Conservation (phyloP, 176 grass and related monocot species). For the Aechmea fasciata region DNA sequence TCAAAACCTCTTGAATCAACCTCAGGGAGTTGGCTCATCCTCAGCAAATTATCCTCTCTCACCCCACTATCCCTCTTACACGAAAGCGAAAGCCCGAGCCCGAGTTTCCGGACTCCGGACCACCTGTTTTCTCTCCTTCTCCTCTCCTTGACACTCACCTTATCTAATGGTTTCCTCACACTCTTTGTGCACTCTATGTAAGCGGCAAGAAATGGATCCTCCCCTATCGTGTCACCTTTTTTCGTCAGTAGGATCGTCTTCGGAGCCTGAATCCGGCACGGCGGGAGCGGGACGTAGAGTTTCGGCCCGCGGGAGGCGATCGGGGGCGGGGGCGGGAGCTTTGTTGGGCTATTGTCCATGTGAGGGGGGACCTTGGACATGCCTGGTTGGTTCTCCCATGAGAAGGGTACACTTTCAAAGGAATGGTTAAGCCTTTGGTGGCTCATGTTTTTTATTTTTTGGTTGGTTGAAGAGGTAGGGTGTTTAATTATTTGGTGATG, state of each 20-base stretch:
- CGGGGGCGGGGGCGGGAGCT: slow-evolving; percentile 10
- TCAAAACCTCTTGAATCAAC: background rate
- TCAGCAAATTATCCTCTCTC: background rate
- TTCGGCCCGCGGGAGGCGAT: background rate
- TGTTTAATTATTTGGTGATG: background rate
- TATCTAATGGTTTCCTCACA: background rate
- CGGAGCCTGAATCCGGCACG: slow-evolving; percentile 21
- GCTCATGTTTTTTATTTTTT: slow-evolving; percentile 19
- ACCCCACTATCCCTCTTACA: background rate
- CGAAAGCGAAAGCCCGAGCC: background rate
- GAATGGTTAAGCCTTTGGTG: background rate
- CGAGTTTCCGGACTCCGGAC: background rate
- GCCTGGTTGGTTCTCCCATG: slow-evolving; percentile 44
- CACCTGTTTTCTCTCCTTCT: background rate
- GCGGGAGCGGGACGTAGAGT: slow-evolving; percentile 28
- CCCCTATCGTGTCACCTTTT: slow-evolving; percentile 6
- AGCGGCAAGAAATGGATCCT: slow-evolving; percentile 40
- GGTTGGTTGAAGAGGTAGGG: background rate
- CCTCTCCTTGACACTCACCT: background rate
- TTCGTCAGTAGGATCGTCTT: slow-evolving; percentile 2
- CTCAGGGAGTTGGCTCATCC: background rate
- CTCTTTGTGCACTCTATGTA: slow-evolving; percentile 43
- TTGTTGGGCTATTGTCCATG: background rate
- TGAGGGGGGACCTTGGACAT: slow-evolving; percentile 8
- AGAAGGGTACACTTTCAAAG: slow-evolving; percentile 24